A percentile compares a stretch with the other conserved stretches of the same genome.
Evolutionary conservation across 2,329 filamentous ascomycete species (phyloP).

Genomic region (Ceratocystis alfenasii): DNA sequence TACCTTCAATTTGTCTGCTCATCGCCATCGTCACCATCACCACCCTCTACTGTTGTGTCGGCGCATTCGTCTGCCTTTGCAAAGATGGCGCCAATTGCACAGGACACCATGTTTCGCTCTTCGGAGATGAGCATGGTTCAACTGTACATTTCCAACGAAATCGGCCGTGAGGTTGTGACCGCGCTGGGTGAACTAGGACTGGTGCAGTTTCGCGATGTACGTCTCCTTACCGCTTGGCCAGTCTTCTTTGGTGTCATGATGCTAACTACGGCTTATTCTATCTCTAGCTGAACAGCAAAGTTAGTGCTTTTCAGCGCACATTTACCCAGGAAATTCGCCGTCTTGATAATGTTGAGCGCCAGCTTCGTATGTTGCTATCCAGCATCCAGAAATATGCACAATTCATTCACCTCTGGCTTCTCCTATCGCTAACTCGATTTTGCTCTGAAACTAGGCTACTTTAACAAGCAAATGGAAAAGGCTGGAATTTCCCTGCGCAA

Average conservation of each 20-base stretch:
- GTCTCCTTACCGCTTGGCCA: background rate
- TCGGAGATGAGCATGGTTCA: conserved; percentile 99
- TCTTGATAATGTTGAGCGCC: conserved; percentile 94
- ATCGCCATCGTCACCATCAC: background rate
- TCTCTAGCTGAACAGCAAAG: conserved; percentile 73
- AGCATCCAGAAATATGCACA: background rate
- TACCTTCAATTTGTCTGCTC: background rate
- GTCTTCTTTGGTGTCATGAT: background rate
- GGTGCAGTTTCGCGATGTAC: conserved; percentile 93
- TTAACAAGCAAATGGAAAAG: conserved; percentile 92
- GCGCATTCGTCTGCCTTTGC: conserved; percentile 9
- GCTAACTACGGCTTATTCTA: conserved; percentile 1
- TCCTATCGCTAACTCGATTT: conserved; percentile 4
- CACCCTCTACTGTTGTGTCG: background rate
- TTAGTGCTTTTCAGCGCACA: conserved; percentile 88
- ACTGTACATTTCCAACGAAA: conserved; percentile 98
- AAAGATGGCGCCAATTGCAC: conserved; percentile 47
- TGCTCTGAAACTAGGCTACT: conserved; percentile 54
- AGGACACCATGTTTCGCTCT: conserved; percentile 98
- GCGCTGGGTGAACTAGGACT: conserved; percentile 90
- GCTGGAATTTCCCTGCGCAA: conserved; percentile 73
- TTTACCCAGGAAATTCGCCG: conserved; percentile 96
- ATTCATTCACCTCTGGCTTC: background rate
- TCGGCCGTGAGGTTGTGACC: conserved; percentile 92
- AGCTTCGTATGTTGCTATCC: conserved; percentile 60